A percentile compares a stretch with the other conserved stretches of the same genome.
phyloP scores from a whole-genome alignment of 2,329 filamentous ascomycete species.

The Alternaria viburni region DNA sequence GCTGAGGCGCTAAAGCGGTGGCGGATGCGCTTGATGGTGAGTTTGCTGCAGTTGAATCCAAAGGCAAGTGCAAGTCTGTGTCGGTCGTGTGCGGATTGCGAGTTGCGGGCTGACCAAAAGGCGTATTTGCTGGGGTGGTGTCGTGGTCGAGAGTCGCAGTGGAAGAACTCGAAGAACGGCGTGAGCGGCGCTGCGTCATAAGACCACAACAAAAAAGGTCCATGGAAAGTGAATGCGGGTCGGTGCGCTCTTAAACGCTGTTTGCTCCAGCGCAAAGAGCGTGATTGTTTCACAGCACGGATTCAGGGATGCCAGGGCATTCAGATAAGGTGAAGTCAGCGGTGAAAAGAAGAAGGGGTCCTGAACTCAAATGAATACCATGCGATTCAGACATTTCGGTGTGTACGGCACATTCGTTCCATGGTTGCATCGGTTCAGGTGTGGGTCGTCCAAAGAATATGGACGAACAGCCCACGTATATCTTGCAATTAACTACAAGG shows the following conservation, averaged over 20 bases:
- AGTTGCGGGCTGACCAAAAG: not conserved
- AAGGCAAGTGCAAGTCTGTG: not conserved
- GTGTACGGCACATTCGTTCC: not conserved
- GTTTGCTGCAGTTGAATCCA: not conserved
- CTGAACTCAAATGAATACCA: not conserved
- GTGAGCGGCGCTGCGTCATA: not conserved
- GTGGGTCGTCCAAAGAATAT: not conserved
- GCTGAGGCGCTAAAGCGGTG: not conserved
- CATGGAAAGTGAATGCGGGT: not conserved
- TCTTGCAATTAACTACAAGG: not conserved
- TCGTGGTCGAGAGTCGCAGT: not conserved
- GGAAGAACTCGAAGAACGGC: not conserved
- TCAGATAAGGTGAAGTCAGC: not conserved
- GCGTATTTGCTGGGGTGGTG: not conserved
- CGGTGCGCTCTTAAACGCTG: not conserved
- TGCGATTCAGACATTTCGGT: not conserved
- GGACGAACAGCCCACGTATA: not conserved
- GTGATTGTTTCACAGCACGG: not conserved
- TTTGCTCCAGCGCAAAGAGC: not conserved
- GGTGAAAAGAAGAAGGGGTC: not conserved
- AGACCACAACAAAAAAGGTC: not conserved
- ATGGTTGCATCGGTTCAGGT: not conserved
- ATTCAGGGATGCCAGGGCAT: not conserved
- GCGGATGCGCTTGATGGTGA: not conserved
- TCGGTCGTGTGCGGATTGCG: not conserved